phyloP scores from a whole-genome alignment of 2,329 filamentous ascomycete genomes.

The Hypoxylon sp. region DNA sequence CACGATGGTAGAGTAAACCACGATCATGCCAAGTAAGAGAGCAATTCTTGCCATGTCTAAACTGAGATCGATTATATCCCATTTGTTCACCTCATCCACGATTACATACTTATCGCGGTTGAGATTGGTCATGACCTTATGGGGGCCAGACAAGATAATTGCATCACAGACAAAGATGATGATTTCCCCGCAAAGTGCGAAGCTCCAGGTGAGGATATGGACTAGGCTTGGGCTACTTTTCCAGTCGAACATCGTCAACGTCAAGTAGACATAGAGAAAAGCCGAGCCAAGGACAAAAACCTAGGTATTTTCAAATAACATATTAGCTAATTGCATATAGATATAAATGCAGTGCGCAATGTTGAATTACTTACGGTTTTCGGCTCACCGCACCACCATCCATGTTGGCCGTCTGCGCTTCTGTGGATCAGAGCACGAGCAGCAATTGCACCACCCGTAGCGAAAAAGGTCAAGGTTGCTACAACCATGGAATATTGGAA shows the following conservation, averaged over 20 bases:
- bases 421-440: slow-evolving; percentile 77
- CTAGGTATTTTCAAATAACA: slow-evolving; percentile 61
- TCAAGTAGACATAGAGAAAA: slow-evolving; percentile 88
- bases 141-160: slow-evolving; percentile 76
- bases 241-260: slow-evolving; percentile 89
- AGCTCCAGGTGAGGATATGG: slow-evolving; percentile 84
- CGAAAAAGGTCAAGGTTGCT: slow-evolving; percentile 82
- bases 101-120: slow-evolving; percentile 59
- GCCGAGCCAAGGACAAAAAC: slow-evolving; percentile 88
- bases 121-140: slow-evolving; percentile 72
- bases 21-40: slow-evolving; percentile 72
- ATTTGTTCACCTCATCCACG: slow-evolving; percentile 57
- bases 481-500: slow-evolving; percentile 82
- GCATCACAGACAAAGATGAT: slow-evolving; percentile 79
- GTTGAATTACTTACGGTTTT: slow-evolving; percentile 52
- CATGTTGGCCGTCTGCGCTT: slow-evolving; percentile 50
- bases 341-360: slow-evolving; percentile 13
- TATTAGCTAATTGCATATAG: slow-evolving; percentile 19
- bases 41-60: slow-evolving; percentile 79
- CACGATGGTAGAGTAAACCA: slow-evolving; percentile 72
- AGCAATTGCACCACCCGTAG: slow-evolving; percentile 80
- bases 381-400: slow-evolving; percentile 54
- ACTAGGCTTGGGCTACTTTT: slow-evolving; percentile 83
- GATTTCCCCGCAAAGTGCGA: slow-evolving; percentile 80
- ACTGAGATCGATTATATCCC: slow-evolving; percentile 76